Base-by-base conservation (phyloP, 176 grass and related monocot genomes). In the Rhipidocladum racemiflorum region DNA sequence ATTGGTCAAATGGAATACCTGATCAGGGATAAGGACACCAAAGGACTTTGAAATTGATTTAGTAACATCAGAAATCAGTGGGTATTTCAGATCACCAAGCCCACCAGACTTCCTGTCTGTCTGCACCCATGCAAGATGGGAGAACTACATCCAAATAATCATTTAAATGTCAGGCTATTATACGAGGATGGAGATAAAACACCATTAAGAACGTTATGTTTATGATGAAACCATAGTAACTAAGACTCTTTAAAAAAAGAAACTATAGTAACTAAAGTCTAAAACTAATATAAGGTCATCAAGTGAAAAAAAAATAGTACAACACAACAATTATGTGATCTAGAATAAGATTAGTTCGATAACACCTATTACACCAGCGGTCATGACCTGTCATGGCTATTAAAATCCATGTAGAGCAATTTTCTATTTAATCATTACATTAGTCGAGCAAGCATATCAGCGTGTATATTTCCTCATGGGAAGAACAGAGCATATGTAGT, bases 121-220 rank as follows among this genome's bases (percentile, higher is more conserved):
- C 79, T 93, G 91, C 42, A 97, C 89, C 91, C 94, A 93, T 50
- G 94, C 87, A 83, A 97, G 91, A 57, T 93, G 94, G 50, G 94
- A 93, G 70, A 93, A 97, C 94, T 97, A 56, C 92, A 87, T 78
- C 60, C 61, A 74, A 75, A 34, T 20, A 81, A 70, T 16, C n/a
- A 60, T 69, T 73, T 24, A 74, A 32, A 29, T 44, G 17, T 65
- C 8, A 71, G 75, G 36, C 20, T 43, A 44, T n/a, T n/a, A 63
- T 17, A 76, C 27, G n/a, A 69, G 36, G 6, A 81, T 13, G n/a
- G 20, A 50, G 5, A 61, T n/a, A 39, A 73, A 84, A 78, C 34
- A 18, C 2, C 8, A 57, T 35, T 65, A 49, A 67, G 2, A 61
- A 25, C 8, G 68, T 24, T 39, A 53, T 68, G 38, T 24, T 20